Percentiles rank a stretch among this genome's conserved stretches.
Conservation (phyloP, 2,329 filamentous ascomycete species). For the Aspergillus fumigatus region DNA sequence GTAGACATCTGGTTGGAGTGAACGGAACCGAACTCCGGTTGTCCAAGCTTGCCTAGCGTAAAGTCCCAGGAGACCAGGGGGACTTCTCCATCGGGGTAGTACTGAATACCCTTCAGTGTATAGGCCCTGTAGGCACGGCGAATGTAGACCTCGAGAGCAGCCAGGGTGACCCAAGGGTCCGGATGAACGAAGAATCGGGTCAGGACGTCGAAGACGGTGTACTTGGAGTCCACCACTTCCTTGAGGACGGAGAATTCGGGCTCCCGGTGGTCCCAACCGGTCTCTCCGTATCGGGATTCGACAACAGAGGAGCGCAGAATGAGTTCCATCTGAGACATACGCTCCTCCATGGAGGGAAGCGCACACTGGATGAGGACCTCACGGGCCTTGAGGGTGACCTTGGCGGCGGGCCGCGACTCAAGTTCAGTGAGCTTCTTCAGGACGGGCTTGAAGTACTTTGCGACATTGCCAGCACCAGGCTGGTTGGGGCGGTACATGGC, state of each 20-base stretch:
- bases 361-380: conserved; percentile 97
- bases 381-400: conserved; percentile 94
- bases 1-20: conserved; percentile 74
- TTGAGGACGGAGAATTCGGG: conserved; percentile 87
- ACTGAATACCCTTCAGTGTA: conserved; percentile 81
- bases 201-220: conserved; percentile 95
- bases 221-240: conserved; percentile 97
- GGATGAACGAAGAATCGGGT: conserved; percentile 92
- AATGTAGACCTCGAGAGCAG: conserved; percentile 92
- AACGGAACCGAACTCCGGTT: conserved; percentile 81
- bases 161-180: conserved; percentile 89
- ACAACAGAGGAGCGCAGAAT: conserved; percentile 93
- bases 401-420: conserved; percentile 78
- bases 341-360: conserved; percentile 91
- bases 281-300: conserved; percentile 96
- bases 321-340: conserved; percentile 95
- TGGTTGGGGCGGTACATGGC: conserved; percentile 95
- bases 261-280: conserved; percentile 92
- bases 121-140: conserved; percentile 97
- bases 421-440: conserved; percentile 87
- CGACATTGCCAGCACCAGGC: conserved; percentile 81
- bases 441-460: conserved; percentile 77
- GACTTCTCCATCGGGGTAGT: conserved; percentile 65
- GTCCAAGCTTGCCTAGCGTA: conserved; percentile 84
- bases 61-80: conserved; percentile 95